phyloP scores from a whole-genome alignment of 2,329 filamentous ascomycete genomes.

The Penicillium vulpinum region DNA sequence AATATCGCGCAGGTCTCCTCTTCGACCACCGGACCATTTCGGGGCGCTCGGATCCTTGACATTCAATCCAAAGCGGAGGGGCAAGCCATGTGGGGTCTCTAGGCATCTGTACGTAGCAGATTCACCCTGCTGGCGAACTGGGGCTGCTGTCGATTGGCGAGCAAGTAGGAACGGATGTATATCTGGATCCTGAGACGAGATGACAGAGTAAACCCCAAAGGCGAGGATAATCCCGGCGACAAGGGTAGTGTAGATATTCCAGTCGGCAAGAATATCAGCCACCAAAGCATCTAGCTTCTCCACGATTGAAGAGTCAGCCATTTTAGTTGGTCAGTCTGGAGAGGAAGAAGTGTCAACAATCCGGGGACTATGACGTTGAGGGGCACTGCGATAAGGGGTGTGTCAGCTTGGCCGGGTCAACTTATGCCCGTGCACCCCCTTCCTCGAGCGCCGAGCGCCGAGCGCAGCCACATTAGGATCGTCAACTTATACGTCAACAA shows the following conservation, averaged over 20 bases:
- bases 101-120: constrained; percentile 84
- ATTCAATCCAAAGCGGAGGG: constrained; percentile 72
- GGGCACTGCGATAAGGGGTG: constrained; percentile 9
- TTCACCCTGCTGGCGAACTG: constrained; percentile 79
- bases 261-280: constrained; percentile 69
- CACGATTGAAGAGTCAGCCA: constrained; percentile 55
- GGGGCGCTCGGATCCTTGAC: constrained; percentile 78
- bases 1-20: constrained; percentile 88
- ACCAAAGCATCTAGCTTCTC: constrained; percentile 71
- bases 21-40: constrained; percentile 78
- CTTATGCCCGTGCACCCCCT: constrained; percentile 19
- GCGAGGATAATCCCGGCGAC: constrained; percentile 66
- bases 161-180: constrained; percentile 88
- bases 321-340: constrained; percentile 20
- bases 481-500: constrained; percentile 11
- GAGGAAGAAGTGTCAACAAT: constrained; percentile 11
- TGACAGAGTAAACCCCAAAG: constrained; percentile 69
- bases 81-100: constrained; percentile 80
- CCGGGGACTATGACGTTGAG: constrained; percentile 23
- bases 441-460: not conserved
- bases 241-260: constrained; percentile 77
- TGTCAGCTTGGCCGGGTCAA: constrained; percentile 19
- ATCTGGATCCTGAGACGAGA: constrained; percentile 77
- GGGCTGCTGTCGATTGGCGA: constrained; percentile 75
- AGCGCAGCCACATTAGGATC: constrained; percentile 2